Evolutionary conservation across 129 eudicot genomes (phyloP).

Genomic region (Scalesia atractyloides): DNA sequence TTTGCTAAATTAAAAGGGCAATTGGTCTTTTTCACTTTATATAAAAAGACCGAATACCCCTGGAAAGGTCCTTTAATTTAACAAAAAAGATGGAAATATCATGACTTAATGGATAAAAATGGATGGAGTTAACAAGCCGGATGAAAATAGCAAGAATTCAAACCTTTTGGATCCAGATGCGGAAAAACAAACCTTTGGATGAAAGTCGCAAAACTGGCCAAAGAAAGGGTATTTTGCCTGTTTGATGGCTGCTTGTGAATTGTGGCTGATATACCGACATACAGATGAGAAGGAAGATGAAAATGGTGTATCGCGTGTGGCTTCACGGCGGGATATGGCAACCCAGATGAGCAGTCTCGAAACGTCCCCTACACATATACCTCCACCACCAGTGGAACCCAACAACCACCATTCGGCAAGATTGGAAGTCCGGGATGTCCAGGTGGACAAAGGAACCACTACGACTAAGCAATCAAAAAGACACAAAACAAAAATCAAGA

Average conservation of each 20-base stretch:
- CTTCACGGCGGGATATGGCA: conserved; percentile 81
- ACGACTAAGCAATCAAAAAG: conserved; percentile 43
- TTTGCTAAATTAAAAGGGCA: too few species aligned
- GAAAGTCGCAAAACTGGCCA: too few species aligned
- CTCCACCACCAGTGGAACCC: conserved; percentile 18
- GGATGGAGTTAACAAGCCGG: too few species aligned
- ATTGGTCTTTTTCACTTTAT: too few species aligned
- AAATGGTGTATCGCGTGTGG: conserved; percentile 46
- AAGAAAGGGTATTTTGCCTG: background rate
- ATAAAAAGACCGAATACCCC: too few species aligned
- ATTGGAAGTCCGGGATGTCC: conserved; percentile 81
- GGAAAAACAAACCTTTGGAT: too few species aligned
- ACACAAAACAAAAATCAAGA: conserved; percentile 31
- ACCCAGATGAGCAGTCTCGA: conserved; percentile 84
- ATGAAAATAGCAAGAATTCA: too few species aligned
- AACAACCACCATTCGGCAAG: conserved; percentile 29
- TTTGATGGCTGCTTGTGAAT: conserved; percentile 23
- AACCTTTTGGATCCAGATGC: too few species aligned
- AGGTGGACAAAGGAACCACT: conserved; percentile 77
- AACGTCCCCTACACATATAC: conserved; percentile 44
- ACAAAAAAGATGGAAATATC: too few species aligned
- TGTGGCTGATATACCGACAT: conserved; percentile 15
- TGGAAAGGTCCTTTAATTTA: too few species aligned
- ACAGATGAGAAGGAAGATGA: conserved; percentile 61
- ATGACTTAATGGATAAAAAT: too few species aligned